phyloP scores from a whole-genome alignment of 495 filamentous ascomycete species.

The Penicillium macrosclerotiorum region DNA sequence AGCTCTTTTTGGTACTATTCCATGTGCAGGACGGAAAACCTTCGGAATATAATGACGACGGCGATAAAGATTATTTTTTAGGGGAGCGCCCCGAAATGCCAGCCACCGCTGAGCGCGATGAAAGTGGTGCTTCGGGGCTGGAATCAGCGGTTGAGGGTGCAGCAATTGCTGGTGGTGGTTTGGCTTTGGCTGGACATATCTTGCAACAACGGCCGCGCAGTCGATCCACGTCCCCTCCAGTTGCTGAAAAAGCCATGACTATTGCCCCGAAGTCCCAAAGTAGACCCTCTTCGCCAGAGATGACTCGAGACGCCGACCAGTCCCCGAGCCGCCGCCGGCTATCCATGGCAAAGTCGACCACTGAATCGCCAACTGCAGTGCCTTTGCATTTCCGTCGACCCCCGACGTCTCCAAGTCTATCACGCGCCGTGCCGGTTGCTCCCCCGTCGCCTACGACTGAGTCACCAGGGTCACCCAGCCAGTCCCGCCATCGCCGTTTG shows the following conservation, averaged over 20 bases:
- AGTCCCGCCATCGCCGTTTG: constrained; percentile 38
- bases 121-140: constrained; percentile 41
- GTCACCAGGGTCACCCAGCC: constrained; percentile 26
- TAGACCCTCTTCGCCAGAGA: constrained; percentile 38
- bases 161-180: constrained; percentile 12
- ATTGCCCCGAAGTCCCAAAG: constrained; percentile 33
- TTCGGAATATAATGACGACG: constrained; percentile 32
- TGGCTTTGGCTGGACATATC: constrained; percentile 19
- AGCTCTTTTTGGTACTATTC: constrained; percentile 34
- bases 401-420: constrained; percentile 38
- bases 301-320: constrained; percentile 12
- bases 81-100: constrained; percentile 49
- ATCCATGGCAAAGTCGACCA: constrained; percentile 31
- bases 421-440: constrained; percentile 31
- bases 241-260: constrained; percentile 31
- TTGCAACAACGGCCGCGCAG: constrained; percentile 33
- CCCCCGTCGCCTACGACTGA: constrained; percentile 21
- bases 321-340: constrained; percentile 23
- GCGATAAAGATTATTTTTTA: constrained; percentile 51
- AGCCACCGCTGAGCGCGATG: constrained; percentile 26
- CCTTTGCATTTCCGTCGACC: constrained; percentile 49
- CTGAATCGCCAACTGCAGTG: constrained; percentile 48
- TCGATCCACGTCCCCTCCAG: constrained; percentile 36
- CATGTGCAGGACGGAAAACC: constrained; percentile 38
- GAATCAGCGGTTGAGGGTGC: constrained; percentile 19